phyloP scores from a whole-genome alignment of 495 filamentous ascomycete species.

The Cercophora sp. region DNA sequence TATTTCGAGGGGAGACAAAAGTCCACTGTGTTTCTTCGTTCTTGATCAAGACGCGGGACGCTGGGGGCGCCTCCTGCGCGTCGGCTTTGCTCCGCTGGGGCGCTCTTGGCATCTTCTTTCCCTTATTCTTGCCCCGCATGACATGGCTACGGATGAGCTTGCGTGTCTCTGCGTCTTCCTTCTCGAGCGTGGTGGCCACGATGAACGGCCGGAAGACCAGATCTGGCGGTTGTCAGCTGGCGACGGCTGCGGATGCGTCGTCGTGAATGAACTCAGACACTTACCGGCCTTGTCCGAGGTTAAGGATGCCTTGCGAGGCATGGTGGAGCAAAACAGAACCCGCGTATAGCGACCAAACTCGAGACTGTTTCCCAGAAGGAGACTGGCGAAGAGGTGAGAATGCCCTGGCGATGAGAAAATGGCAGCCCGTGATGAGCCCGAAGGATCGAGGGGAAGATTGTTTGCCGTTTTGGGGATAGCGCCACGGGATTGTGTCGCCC shows the following conservation, averaged over 20 bases:
- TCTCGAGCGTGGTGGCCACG: constrained; percentile 25
- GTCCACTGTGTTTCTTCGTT: neutral
- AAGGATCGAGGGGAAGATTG: neutral
- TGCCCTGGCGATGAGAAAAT: neutral
- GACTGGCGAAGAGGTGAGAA: neutral
- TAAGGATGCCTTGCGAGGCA: too few species aligned
- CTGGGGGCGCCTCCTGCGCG: neutral
- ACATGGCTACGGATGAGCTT: constrained; percentile 46
- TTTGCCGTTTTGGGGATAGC: neutral
- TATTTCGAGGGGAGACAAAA: neutral
- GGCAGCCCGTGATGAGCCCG: too few species aligned
- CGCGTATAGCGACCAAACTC: too few species aligned
- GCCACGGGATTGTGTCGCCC: neutral
- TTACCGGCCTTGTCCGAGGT: too few species aligned
- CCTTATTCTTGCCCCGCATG: constrained; percentile 47
- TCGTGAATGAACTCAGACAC: neutral
- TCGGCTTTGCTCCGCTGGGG: neutral
- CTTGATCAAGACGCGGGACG: neutral
- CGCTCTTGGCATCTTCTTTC: constrained; percentile 5
- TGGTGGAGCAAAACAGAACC: neutral
- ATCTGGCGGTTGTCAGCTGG: neutral
- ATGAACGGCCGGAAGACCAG: constrained; percentile 21
- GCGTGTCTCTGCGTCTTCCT: constrained; percentile 30
- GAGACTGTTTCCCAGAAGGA: neutral
- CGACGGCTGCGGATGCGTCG: neutral